phyloP scores from a whole-genome alignment of 2,329 filamentous ascomycete genomes.

The Colletotrichum agaves region DNA sequence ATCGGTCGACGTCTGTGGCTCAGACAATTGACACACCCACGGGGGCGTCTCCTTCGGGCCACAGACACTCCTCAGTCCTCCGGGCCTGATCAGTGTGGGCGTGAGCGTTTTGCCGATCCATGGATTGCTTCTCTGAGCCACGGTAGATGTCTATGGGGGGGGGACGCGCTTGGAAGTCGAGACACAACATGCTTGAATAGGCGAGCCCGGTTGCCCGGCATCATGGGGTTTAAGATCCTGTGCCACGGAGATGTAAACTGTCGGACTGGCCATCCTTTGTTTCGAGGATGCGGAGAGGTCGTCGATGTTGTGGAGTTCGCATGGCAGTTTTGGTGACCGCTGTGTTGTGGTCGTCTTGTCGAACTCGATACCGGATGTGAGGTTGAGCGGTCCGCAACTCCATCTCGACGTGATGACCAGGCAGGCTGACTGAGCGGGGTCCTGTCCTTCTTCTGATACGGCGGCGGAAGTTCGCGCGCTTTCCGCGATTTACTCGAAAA shows the following conservation, averaged over 20 bases:
- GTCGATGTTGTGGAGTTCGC: background rate
- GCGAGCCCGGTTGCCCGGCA: conserved; percentile 10
- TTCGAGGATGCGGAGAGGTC: background rate
- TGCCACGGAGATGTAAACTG: conserved; percentile 1
- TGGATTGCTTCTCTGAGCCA: background rate
- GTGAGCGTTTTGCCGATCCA: background rate
- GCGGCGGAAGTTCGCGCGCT: too few relatives aligned
- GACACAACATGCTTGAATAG: conserved; percentile 25
- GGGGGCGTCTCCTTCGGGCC: background rate
- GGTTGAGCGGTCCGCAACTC: too few relatives aligned
- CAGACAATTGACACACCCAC: conserved; percentile 11
- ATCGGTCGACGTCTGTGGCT: conserved; percentile 23
- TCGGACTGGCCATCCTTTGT: background rate
- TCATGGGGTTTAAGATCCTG: background rate
- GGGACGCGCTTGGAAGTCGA: conserved; percentile 12
- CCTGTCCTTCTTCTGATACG: too few relatives aligned
- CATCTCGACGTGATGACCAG: too few relatives aligned
- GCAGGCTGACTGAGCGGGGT: too few relatives aligned
- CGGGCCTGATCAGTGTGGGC: background rate
- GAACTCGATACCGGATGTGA: too few relatives aligned
- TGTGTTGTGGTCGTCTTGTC: too few relatives aligned
- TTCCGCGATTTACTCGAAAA: too few relatives aligned
- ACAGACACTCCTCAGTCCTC: background rate
- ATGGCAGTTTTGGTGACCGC: background rate
- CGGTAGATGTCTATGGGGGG: background rate